Percentiles rank a stretch among this genome's conserved stretches.
Conservation (phyloP, 768 basidiomycete genomes). For the Tylopilus sp. region DNA sequence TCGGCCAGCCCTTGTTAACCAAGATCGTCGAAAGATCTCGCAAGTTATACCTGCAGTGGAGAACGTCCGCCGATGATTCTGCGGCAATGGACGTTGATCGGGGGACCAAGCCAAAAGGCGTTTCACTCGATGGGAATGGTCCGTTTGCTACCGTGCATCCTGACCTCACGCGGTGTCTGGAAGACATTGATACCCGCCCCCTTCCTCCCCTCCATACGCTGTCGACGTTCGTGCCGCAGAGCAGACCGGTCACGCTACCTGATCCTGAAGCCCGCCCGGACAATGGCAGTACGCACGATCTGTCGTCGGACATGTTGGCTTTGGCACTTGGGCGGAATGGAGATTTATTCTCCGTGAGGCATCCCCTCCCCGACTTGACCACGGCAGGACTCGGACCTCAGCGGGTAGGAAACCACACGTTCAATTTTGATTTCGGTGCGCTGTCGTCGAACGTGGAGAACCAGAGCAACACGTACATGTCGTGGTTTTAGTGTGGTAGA, state of each 20-base stretch:
- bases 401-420: constrained; percentile 51
- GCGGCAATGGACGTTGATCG: constrained; percentile 29
- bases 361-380: constrained; percentile 16
- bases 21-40: constrained; percentile 52
- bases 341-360: constrained; percentile 20
- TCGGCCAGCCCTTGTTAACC: constrained; percentile 49
- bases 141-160: constrained; percentile 25
- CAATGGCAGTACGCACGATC: constrained; percentile 20
- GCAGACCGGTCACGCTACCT: neutral
- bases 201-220: constrained; percentile 19
- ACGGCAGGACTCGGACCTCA: constrained; percentile 25
- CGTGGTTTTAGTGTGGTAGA: constrained; percentile 49
- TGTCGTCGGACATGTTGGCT: constrained; percentile 33
- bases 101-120: neutral
- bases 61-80: constrained; percentile 17
- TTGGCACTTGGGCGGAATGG: constrained; percentile 30
- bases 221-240: constrained; percentile 23
- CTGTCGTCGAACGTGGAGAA: constrained; percentile 52
- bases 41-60: constrained; percentile 42
- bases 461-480: constrained; percentile 58
- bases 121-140: constrained; percentile 1
- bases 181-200: constrained; percentile 21
- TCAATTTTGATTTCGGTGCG: constrained; percentile 63
- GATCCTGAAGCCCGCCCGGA: constrained; percentile 23
- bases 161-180: constrained; percentile 23